Base-by-base conservation (phyloP, 805 yeast genomes). In the Hagleromyces aurorensis region DNA sequence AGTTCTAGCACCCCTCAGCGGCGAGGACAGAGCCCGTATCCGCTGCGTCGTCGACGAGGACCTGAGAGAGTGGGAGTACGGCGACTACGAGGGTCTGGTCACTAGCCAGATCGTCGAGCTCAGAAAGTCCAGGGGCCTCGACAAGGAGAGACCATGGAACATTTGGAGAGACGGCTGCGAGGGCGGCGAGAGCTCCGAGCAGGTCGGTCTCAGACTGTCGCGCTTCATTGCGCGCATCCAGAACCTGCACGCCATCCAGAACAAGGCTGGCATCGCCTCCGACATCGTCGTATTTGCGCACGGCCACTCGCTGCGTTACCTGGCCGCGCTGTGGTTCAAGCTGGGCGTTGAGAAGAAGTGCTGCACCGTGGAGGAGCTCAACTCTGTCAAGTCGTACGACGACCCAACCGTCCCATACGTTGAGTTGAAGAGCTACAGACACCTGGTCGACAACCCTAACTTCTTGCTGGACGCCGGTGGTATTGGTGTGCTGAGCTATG, bases 81-180 rank as follows among this genome's bases (percentile, higher is more conserved):
- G 97, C 43, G 91, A 83, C 50, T 89, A 89, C 55, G 97, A 89
- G 64, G 97, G 97, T 4, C 56, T 76, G 42, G 52, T 68, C 34
- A 80, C 94, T 2, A 53, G 61, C 5, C 73, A 87, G 46, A 85
- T 87, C 53, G 60, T 67, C 24, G 70, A 64, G 9, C 56, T 73
- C 41, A 72, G 94, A 52, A 59, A 60, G 16, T 44, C 59, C 16
- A 65, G 77, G 32, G 93, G 91, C 0, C 57, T 81, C 21, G 71
- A 63, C 25, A 37, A 45, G 18, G 67, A 63, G 22, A 47, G 42
- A 19, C 62, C 63, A 4, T 86, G 96, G 96, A 62, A 67, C 32
- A 86, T 89, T 52, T 87, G 96, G 93, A 59, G 74, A 37, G 86
- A 85, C 47, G 97, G 97, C 3, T 89, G 96, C 58, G 95, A 84